Evolutionary conservation across 2,329 filamentous ascomycete species (phyloP), one percentile per base, ranked within the genome.

Genomic region (Bipolaris oryzae): DNA sequence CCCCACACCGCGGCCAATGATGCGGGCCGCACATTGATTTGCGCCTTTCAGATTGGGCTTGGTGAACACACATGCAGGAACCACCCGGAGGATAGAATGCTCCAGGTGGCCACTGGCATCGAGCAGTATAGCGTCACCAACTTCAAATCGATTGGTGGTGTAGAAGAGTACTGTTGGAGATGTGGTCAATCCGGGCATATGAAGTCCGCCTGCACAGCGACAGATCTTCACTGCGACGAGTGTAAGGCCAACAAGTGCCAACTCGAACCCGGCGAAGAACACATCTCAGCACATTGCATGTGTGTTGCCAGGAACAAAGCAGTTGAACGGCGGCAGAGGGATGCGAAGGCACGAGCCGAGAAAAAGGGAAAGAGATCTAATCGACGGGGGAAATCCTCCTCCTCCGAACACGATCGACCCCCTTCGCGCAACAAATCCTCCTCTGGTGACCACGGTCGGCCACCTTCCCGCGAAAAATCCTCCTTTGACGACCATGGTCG

Each of bases 1-100:
- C 11, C 61, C 5, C 68, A 71, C 45, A 68, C 67, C 1, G 67
- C 67, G 1, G 55, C 58, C 11, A 70, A 71, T 42, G 67, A 70
- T 34, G 58, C 47, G 0, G 68, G 59, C 1, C 59, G 66, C 2
- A 72, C 71, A 0, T 47, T 69, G 15, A 72, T 73, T 18, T 58
- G 43, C 3, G 71, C 62, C 0, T 53, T 72, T 5, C 57, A 64
- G 13, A 49, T 71, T 31, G 51, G 61, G 1, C 44, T 68, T 3
- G 48, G 50, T 0, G 28, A 31, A 0, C 15, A 55, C 1, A 31
- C 38, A 0, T 46, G 49, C 39, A 61, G 46, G n/a, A 11, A 21
- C 2, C 7, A 35, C 3, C 7, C 31, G 4, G 16, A 23, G 1
- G 50, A 49, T 31, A 41, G 16, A 0, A 48, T 60, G 48, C n/a